phyloP scores from a whole-genome alignment of 2,329 filamentous ascomycete genomes.

The Dryadomyces quercus-mongolicae region DNA sequence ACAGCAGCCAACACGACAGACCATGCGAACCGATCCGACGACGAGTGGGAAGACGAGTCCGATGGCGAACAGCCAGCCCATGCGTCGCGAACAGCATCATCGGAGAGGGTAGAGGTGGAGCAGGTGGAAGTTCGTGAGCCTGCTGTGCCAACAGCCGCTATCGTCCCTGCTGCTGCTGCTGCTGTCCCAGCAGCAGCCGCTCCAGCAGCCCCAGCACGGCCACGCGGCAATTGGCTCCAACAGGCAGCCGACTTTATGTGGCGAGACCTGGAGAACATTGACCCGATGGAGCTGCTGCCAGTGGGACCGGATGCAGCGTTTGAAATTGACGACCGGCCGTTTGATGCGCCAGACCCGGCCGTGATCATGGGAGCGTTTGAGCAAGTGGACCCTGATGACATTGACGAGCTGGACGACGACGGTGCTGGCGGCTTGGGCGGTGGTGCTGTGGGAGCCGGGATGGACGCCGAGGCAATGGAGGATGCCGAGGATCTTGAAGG shows the following conservation, averaged over 20 bases:
- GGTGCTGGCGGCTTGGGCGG: conserved; percentile 52
- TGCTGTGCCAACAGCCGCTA: too few relatives aligned
- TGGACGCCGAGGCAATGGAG: conserved; percentile 66
- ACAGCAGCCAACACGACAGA: not conserved
- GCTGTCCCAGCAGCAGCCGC: not conserved
- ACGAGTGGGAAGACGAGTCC: not conserved
- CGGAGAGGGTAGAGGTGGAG: not conserved
- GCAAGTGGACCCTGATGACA: conserved; percentile 12
- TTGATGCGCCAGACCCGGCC: conserved; percentile 6
- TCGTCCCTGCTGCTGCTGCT: too few relatives aligned
- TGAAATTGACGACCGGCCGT: conserved; percentile 19
- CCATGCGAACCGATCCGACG: not conserved
- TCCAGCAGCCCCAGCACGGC: not conserved
- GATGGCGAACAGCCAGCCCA: not conserved
- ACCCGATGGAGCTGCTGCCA: conserved; percentile 36
- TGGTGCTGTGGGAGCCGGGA: conserved; percentile 45
- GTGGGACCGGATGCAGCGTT: conserved; percentile 29
- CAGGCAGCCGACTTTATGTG: conserved; percentile 49
- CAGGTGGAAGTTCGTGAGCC: not conserved
- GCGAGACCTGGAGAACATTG: conserved; percentile 40
- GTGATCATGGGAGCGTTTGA: conserved; percentile 11
- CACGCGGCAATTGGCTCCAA: conserved; percentile 24
- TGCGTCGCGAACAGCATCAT: not conserved
- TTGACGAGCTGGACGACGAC: conserved; percentile 27
- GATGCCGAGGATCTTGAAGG: conserved; percentile 93